These are phyloP conservation scores for Dothideomycetes sp. DNA, from an alignment of 2,329 filamentous ascomycete species.

Conservation along the genomic window DNA sequence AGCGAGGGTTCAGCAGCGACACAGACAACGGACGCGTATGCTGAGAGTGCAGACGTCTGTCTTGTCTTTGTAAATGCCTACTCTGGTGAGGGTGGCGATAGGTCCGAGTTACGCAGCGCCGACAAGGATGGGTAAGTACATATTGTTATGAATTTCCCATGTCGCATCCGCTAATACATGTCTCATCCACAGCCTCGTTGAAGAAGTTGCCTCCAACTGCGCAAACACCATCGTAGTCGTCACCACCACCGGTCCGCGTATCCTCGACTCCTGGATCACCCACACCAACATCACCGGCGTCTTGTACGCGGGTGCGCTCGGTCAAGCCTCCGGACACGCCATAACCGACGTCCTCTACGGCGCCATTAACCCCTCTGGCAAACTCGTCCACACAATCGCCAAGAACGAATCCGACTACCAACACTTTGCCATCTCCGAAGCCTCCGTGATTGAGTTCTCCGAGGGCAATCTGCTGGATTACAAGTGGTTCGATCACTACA, in stretches of 20 bases:
- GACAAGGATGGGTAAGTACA: slow-evolving; percentile 19
- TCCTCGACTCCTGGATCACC: slow-evolving; percentile 12
- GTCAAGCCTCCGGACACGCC: slow-evolving; percentile 34
- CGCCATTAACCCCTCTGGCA: slow-evolving; percentile 35
- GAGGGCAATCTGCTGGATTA: slow-evolving; percentile 75
- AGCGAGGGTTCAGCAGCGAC: slow-evolving; percentile 34
- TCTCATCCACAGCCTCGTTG: slow-evolving; percentile 22
- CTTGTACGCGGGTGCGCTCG: slow-evolving; percentile 28
- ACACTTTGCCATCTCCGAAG: not conserved
- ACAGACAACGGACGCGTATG: slow-evolving; percentile 2
- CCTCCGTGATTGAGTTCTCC: slow-evolving; percentile 42
- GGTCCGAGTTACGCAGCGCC: slow-evolving; percentile 32
- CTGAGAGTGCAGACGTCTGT: slow-evolving; percentile 42
- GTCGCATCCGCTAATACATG: no score
- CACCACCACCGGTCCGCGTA: slow-evolving; percentile 23
- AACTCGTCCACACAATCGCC: slow-evolving; percentile 64
- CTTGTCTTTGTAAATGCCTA: slow-evolving; percentile 51
- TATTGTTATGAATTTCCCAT: no score
- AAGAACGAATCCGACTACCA: slow-evolving; percentile 54
- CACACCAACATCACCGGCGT: slow-evolving; percentile 27
- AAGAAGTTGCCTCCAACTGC: slow-evolving; percentile 32
- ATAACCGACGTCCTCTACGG: slow-evolving; percentile 37
- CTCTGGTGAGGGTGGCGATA: slow-evolving; percentile 36
- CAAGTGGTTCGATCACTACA: slow-evolving; percentile 50
- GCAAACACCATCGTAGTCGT: slow-evolving; percentile 40